Evolutionary conservation across 2,329 filamentous ascomycete species (phyloP).

Genomic region (Colletotrichum gigasporum): DNA sequence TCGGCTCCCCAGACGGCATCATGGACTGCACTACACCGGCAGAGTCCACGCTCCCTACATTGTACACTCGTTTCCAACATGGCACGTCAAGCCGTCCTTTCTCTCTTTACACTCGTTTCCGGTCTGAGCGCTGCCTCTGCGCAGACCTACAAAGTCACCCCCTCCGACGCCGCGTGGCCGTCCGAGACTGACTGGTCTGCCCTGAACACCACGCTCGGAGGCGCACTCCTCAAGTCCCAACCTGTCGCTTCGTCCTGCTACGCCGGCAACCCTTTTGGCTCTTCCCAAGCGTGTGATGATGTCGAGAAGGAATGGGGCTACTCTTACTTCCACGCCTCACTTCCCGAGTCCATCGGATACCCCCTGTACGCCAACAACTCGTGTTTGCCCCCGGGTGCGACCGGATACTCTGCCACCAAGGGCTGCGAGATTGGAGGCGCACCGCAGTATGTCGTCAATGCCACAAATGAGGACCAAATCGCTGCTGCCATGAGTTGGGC

Average conservation of each 20-base stretch:
- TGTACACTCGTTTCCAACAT: not conserved
- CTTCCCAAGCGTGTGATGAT: not conserved
- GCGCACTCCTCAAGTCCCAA: constrained; percentile 52
- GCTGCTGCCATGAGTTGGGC: constrained; percentile 22
- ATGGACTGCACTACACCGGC: not conserved
- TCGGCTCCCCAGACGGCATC: no score
- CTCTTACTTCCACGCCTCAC: constrained; percentile 11
- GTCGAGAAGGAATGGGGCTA: constrained; percentile 1
- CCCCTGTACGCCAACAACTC: constrained; percentile 20
- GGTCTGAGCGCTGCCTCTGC: not conserved
- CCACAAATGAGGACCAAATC: constrained; percentile 44
- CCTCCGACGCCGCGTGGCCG: constrained; percentile 18
- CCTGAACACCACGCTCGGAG: constrained; percentile 55
- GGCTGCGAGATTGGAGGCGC: constrained; percentile 44
- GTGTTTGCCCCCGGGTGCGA: not conserved
- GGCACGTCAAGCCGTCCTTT: not conserved
- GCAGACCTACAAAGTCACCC: constrained; percentile 16
- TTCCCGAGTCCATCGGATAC: constrained; percentile 11
- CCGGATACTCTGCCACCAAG: not conserved
- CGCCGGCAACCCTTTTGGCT: constrained; percentile 32
- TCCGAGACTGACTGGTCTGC: constrained; percentile 43
- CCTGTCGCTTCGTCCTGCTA: constrained; percentile 59
- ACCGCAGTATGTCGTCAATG: constrained; percentile 46
- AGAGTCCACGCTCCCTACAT: not conserved
- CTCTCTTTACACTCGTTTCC: not conserved